Evolutionary conservation across 371 early-diverging fungal genomes (phyloP).

Genomic region (Mortierella sp.): DNA sequence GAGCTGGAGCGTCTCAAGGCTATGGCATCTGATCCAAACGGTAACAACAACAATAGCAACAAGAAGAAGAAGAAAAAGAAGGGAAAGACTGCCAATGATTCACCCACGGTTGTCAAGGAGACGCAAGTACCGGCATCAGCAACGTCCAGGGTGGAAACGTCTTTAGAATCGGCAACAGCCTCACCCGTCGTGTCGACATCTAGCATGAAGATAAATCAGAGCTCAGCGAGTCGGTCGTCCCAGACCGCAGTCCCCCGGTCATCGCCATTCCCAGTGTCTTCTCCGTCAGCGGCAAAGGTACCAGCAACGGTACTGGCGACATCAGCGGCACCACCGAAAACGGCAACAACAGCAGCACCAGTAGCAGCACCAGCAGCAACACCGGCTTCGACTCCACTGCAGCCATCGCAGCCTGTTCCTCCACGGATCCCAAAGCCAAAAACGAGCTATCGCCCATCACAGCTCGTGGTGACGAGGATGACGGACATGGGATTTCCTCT

Average conservation of each 20-base stretch:
- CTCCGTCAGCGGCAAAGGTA: not conserved
- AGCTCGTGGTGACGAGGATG: conserved; percentile 45
- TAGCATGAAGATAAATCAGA: conserved; percentile 10
- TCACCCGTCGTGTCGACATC: conserved; percentile 3
- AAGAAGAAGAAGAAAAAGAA: conserved; percentile 54
- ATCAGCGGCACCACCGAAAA: not conserved
- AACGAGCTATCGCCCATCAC: conserved; percentile 52
- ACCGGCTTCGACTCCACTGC: not conserved
- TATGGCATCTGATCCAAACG: conserved; percentile 40
- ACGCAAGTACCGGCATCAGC: conserved; percentile 1
- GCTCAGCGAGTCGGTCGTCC: not conserved
- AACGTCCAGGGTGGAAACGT: conserved; percentile 7
- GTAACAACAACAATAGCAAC: conserved; percentile 39
- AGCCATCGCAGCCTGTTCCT: not conserved
- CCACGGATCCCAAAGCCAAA: conserved; percentile 49
- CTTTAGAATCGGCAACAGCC: conserved; percentile 6
- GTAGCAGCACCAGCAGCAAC: not conserved
- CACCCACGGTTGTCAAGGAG: conserved; percentile 14
- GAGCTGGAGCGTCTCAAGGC: conserved; percentile 52
- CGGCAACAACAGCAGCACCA: not conserved
- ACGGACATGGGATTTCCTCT: conserved; percentile 54
- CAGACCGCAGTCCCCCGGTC: not conserved
- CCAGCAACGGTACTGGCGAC: not conserved
- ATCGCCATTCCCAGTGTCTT: not conserved
- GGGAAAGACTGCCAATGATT: conserved; percentile 23